These are phyloP conservation scores for Giardia muris DNA, from an alignment of 208 protist genomes.

Conservation along the genomic window DNA sequence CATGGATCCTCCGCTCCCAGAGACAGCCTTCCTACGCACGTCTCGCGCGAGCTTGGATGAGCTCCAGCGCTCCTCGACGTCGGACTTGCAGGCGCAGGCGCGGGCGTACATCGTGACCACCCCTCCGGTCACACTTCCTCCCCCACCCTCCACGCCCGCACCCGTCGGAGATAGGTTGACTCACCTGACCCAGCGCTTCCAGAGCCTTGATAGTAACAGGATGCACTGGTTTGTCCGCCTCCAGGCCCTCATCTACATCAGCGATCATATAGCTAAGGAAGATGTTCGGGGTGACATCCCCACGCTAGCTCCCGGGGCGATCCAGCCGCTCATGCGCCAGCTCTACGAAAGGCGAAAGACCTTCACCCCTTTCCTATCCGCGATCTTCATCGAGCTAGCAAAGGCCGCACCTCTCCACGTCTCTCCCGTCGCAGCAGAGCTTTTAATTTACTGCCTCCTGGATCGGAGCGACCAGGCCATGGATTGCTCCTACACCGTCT, in stretches of 20 bases:
- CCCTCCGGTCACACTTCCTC: not conserved
- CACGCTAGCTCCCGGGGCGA: not conserved
- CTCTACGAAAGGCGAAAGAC: not conserved
- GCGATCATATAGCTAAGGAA: not conserved
- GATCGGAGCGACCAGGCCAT: not conserved
- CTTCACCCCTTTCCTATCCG: not conserved
- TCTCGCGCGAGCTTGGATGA: not conserved
- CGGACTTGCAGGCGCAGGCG: not conserved
- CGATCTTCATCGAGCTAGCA: not conserved
- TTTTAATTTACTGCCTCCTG: not conserved
- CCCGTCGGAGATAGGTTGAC: not conserved
- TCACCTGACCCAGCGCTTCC: not conserved
- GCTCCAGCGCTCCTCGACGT: not conserved
- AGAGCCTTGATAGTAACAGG: not conserved
- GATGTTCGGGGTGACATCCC: not conserved
- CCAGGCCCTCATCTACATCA: not conserved
- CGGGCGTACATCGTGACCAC: not conserved
- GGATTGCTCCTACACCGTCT: not conserved
- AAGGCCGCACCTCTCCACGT: not conserved
- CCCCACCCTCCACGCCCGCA: not conserved
- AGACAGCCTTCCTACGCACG: not conserved
- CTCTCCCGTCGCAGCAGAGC: not conserved
- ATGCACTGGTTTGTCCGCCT: constrained; percentile 8
- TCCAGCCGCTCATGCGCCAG: not conserved
- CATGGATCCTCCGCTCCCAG: not conserved